Base-by-base conservation (phyloP, 1,139 yeast species). In the Lodderomyces jiufengensis region DNA sequence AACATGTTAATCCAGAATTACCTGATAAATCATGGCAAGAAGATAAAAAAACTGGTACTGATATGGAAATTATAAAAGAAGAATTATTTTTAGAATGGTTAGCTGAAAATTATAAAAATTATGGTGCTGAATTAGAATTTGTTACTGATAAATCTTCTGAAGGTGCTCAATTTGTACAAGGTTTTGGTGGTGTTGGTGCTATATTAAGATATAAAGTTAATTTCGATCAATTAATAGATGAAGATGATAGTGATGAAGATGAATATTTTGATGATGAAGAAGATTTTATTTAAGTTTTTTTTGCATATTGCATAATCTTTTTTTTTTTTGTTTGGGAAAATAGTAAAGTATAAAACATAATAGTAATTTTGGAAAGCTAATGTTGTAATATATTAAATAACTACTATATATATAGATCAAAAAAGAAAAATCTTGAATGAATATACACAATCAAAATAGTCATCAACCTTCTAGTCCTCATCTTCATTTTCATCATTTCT, bases 171-270 rank as follows among this genome's bases (percentile, higher is more conserved):
- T 92, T 92, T 63, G 95, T 84, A 44, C 85, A 82, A 55, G 98
- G 98, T 43, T 92, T 92, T 56, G 98, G 98, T 83, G 98, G 98
- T 70, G 78, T 92, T 50, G 98, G 98, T 62, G 97, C 96, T 41
- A 62, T 92, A 55, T 74, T 92, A 62, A 87, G 98, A 71, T 92
- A 92, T 69, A 88, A 88, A 68, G 94, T 92, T 51, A 92, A 92
- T 70, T 92, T 92, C 57, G 98, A 92, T 59, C 96, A 87, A 71
- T 77, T 92, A 61, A 84, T 69, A 33, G 95, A 88, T 41, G 97
- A 86, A 47, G 78, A 85, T 42, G 95, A 85, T 46, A 95, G 86
- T 54, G 76, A 70, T 48, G 95, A 87, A 60, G 88, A 85, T 62
- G 87, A 79, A 61, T 88, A 80, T 59, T 87, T 81, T 50, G 72